Base-by-base conservation (phyloP, 495 filamentous ascomycete species). In the Annulohypoxylon maeteangense region DNA sequence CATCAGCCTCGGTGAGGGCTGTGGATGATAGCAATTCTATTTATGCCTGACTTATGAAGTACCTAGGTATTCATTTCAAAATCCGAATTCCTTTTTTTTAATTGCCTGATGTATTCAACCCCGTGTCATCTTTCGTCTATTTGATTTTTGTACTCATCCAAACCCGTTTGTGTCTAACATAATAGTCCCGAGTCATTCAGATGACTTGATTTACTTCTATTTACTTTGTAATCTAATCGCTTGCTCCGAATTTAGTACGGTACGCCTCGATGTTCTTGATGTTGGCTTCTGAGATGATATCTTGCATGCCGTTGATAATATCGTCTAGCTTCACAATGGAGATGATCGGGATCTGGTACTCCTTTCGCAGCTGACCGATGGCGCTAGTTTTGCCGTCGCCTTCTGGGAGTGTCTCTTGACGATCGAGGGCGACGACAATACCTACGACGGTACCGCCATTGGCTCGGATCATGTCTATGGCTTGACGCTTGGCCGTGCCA, bases 401-500 rank as follows among this genome's bases (percentile, higher is more conserved):
- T 4, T 83, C 80, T 23, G 83, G 83, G 50, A 93, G 87, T 74
- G 89, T 92, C 87, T 98, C 95, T 85, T 91, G 87, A 44, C 95
- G 88, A 80, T 98, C 94, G 62, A 98, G 82, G 22, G 94, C 90
- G 22, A 99, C 89, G 27, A 98, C 85, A 54, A 99, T 90, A 40
- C 94, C 95, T 6, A 90, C 89, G 14, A 98, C 86, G 18, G 83
- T 87, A 0, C 94, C 95, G 6, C 95, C 95, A 72, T 95, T 89
- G 72, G 85, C 85, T 59, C 87, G 80, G 68, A 97, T 94, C 74
- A 96, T 93, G 34, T 85, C 87, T 56, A 98, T 91, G 10, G 95
- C 91, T 81, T 97, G 93, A 50, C 95, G 87, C 79, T 97, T 92
- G 27, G 95, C 95, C 5, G 93, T 98, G 23, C 95, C 95, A 3